Base-by-base conservation (phyloP, 176 grass and related monocot genomes). In the Zizania latifolia region DNA sequence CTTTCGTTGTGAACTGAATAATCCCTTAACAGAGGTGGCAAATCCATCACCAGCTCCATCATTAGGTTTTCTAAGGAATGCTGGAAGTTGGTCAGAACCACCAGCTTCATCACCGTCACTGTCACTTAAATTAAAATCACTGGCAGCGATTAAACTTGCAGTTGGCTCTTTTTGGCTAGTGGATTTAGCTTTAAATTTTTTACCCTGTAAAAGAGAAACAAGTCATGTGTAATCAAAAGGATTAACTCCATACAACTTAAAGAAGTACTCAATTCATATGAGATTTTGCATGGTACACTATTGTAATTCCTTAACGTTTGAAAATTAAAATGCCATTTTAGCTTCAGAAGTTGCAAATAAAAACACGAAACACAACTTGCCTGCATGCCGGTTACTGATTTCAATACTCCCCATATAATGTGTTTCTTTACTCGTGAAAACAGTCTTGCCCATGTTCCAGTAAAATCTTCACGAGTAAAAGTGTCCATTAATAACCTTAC, bases 361-460 rank as follows among this genome's bases (percentile, higher is more conserved):
- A 78, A 70, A 63, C n/a, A 48, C 44, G 19, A 58, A 84, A 37
- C n/a, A 68, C 44, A 62, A 71, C 86, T 89, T 89, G 65, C 94
- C 88, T 98, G 94, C 83, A 98, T 98, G 81, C 94, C 94, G 15
- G 92, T 90, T 72, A 98, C 90, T 10, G 94, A 98, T 68, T 98
- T 98, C 57, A 98, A 55, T 76, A 98, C 94, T 32, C 94, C 94
- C 88, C 91, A 90, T 74, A 98, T 83, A 65, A 98, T 94, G 83
- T 98, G 94, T 35, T 98, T 98, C 77, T 92, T 98, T 45, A 98
- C 84, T 71, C 94, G 86, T 63, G 90, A 83, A 88, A 98, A 98
- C 41, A 98, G 78, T 77, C 86, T 93, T 48, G 87, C 41, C 94
- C 94, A 98, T 61, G 88, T 87, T 78, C 94, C 94, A 59, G 75